Conservation (phyloP, 1,139 yeast genomes). For the Schizosaccharomyces versatilis region DNA sequence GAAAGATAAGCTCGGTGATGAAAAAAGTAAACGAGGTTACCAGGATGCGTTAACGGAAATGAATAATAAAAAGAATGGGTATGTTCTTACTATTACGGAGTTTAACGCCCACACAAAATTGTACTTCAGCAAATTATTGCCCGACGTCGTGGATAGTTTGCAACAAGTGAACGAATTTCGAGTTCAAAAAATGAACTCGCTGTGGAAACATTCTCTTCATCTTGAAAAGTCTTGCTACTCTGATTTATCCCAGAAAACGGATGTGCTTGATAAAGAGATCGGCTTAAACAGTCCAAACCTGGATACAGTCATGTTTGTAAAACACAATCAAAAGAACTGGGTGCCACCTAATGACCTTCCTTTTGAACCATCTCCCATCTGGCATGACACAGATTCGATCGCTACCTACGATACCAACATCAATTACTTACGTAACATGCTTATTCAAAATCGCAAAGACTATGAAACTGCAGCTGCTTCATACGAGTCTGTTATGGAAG, state of each 20-base stretch:
- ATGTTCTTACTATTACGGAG: slow-evolving; percentile 55
- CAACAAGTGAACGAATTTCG: slow-evolving; percentile 72
- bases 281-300: slow-evolving; percentile 51
- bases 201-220: slow-evolving; percentile 41
- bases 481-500: too few relatives aligned
- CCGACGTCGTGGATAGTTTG: slow-evolving; percentile 66
- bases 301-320: slow-evolving; percentile 78
- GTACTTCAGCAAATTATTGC: slow-evolving; percentile 78
- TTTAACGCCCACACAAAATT: slow-evolving; percentile 86
- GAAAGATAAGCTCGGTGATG: slow-evolving; percentile 24
- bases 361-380: slow-evolving; percentile 71
- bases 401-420: slow-evolving; percentile 40
- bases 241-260: slow-evolving; percentile 27
- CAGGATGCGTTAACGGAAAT: slow-evolving; percentile 51
- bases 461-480: slow-evolving; percentile 19
- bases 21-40: slow-evolving; percentile 12
- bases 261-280: slow-evolving; percentile 22
- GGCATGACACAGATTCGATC: slow-evolving; percentile 75
- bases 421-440: slow-evolving; percentile 36
- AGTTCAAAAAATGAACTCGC: slow-evolving; percentile 46
- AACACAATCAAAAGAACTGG: slow-evolving; percentile 64
- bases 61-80: slow-evolving; percentile 69
- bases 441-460: slow-evolving; percentile 29
- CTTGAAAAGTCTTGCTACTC: slow-evolving; percentile 41
- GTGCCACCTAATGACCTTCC: slow-evolving; percentile 66